Base-by-base conservation (phyloP, 2,329 filamentous ascomycete genomes). In the Podosphaera xanthii region DNA sequence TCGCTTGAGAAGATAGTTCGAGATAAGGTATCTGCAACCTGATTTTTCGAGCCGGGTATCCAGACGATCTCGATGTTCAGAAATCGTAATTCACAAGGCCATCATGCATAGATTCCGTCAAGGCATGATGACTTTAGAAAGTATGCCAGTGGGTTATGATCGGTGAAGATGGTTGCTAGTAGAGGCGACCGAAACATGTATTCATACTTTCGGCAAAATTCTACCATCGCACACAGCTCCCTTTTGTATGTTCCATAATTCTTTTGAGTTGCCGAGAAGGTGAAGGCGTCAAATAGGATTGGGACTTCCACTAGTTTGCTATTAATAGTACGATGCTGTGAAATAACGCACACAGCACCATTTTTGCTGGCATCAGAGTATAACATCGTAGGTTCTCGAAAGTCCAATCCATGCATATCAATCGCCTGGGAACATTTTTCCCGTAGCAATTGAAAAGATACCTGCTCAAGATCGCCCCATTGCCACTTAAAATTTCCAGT, bases 361-460 rank as follows among this genome's bases (percentile, higher is more conserved):
- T 22, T n/a, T 40, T 40, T 38, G 46, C 57, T 59, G 9, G 48
- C 57, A 40, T 59, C 48, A 9, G 46, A 52, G 31, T 59, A 59
- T 42, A 59, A 5, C 6, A 54, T 10, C 9, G 50, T 54, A 12
- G 58, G 22, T 3, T 46, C 35, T 35, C 42, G 10, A 40, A 46
- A 59, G 30, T 55, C 33, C 34, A 9, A 55, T 7, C 36, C 22
- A 56, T 44, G 33, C 42, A 59, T 55, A 44, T 55, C 50, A 3
- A 59, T 30, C 14, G 42, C 42, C 9, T 12, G 4, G 10, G 52
- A 34, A 22, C 52, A 54, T 35, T 54, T 54, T 34, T 57, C 55
- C 35, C 44, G 12, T 35, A 54, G 31, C 4, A 54, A 35, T 35
- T 34, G 30, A 12, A 54, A 54, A 12, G 52, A 54, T 3, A 35